Conservation (phyloP, 345 rosid genomes). For the Ceriops zippeliana region DNA sequence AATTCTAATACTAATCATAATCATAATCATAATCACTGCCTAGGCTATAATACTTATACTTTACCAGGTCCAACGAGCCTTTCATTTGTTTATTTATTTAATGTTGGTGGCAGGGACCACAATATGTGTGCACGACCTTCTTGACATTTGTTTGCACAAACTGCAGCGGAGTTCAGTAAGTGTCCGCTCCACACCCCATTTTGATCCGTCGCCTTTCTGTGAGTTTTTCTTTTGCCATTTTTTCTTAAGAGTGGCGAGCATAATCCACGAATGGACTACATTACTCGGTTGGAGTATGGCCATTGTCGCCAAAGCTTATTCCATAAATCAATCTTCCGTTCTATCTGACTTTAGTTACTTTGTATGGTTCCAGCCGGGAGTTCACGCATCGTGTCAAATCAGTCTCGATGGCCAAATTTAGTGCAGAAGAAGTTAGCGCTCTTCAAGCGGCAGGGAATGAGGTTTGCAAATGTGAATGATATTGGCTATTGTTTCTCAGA, state of each 20-base stretch:
- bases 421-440: conserved; percentile 67
- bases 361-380: conserved; percentile 55
- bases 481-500: neutral
- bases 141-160: conserved; percentile 79
- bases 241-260: neutral
- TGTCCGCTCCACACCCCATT: conserved; percentile 8
- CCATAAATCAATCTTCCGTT: no score
- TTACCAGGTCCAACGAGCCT: conserved; percentile 2
- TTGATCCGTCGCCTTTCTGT: neutral
- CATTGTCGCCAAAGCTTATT: neutral
- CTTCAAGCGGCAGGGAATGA: conserved; percentile 85
- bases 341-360: neutral
- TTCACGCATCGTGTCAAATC: conserved; percentile 92
- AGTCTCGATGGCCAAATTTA: conserved; percentile 86
- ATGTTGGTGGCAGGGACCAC: conserved; percentile 66
- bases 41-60: neutral
- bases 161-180: conserved; percentile 88
- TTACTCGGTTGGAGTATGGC: neutral
- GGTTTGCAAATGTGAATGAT: conserved; percentile 31
- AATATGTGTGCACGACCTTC: conserved; percentile 90
- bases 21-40: no score
- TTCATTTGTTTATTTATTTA: neutral
- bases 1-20: no score
- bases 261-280: neutral
- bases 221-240: neutral